Evolutionary conservation across 2,329 filamentous ascomycete genomes (phyloP), one percentile per base, ranked within the genome.

Genomic region (Epichloe gansuensis): DNA sequence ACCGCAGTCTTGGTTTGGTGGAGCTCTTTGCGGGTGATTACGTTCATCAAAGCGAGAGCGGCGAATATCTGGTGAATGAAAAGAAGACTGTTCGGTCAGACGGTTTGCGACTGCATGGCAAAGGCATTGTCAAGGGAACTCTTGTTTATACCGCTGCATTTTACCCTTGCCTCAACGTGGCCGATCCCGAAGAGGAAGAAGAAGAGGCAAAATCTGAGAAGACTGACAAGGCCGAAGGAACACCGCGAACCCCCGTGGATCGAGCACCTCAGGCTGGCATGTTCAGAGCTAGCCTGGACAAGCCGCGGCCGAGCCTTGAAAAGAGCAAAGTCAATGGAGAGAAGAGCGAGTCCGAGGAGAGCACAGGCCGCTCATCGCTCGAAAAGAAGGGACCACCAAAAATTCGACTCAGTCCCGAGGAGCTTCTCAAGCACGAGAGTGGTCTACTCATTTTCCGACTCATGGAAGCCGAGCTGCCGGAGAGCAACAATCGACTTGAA

Each of bases 401-500:
- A 72, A 74, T 96, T 56, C 82, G 76, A 51, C 78, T 98, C 48
- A 82, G 78, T 4, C 80, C 82, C 0, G 85, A 96, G 55, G 87
- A 97, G 64, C 76, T 98, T 21, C 71, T 85, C 59, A 82, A 86
- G 63, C 85, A 96, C 64, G 89, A 97, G 71, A 93, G 87, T 52
- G 93, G 93, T 57, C 78, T 98, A 52, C 76, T 98, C 56, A 87
- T 98, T 51, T 97, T 98, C 77, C 91, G 90, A 64, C 80, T 98
- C 53, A 81, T 96, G 64, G 90, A 97, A 55, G 89, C 85, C 25
- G 85, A 96, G 51, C 78, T 98, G 64, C 79, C 87, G 0, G 81
- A 86, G 57, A 80, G 75, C 50, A 80, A 90, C 58, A 84, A 82
- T 34, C 84, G 88, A 55, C 74, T 98, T 23, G 89, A 98, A 66